A percentile compares a stretch with the other conserved stretches of the same genome.
phyloP scores from a whole-genome alignment of 176 grass and related monocot genomes.

The Oryza australiensis region DNA sequence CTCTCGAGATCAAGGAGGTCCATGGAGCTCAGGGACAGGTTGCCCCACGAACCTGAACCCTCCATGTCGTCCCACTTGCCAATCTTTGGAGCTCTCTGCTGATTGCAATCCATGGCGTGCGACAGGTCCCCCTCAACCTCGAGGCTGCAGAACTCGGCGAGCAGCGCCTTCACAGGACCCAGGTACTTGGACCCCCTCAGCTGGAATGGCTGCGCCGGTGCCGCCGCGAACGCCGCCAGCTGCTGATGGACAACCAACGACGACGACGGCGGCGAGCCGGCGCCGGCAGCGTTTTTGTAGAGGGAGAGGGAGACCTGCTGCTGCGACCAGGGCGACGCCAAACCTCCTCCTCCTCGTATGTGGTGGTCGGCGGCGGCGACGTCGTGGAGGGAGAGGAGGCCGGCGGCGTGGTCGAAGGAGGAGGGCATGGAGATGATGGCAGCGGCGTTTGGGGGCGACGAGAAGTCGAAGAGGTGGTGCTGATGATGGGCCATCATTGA shows the following conservation, averaged over 20 bases:
- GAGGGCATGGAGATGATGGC: constrained; percentile 3
- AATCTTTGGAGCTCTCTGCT: background rate
- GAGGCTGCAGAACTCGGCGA: constrained; percentile 56
- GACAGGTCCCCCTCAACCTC: constrained; percentile 31
- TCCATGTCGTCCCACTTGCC: constrained; percentile 44
- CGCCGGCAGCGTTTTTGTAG: background rate
- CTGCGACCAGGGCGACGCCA: background rate
- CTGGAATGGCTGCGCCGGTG: constrained; percentile 32
- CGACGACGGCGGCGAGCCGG: background rate
- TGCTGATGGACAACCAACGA: background rate
- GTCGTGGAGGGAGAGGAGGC: background rate
- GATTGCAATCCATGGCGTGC: constrained; percentile 10
- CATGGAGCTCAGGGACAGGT: constrained; percentile 51
- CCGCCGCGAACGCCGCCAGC: background rate
- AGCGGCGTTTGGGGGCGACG: constrained; percentile 1
- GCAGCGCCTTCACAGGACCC: constrained; percentile 42
- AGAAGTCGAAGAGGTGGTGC: constrained; percentile 38
- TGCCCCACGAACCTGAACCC: constrained; percentile 20
- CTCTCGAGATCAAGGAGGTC: constrained; percentile 55
- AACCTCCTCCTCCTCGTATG: background rate
- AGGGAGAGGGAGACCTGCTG: constrained; percentile 25
- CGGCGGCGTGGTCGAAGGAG: constrained; percentile 12
- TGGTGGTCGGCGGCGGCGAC: background rate
- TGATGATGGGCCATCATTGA: constrained; percentile 42
- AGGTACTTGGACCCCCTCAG: constrained; percentile 51